Evolutionary conservation across 192 early-diverging fungal species (phyloP), one percentile per base, ranked within the genome.

Genomic region (Linnemannia hyalina): DNA sequence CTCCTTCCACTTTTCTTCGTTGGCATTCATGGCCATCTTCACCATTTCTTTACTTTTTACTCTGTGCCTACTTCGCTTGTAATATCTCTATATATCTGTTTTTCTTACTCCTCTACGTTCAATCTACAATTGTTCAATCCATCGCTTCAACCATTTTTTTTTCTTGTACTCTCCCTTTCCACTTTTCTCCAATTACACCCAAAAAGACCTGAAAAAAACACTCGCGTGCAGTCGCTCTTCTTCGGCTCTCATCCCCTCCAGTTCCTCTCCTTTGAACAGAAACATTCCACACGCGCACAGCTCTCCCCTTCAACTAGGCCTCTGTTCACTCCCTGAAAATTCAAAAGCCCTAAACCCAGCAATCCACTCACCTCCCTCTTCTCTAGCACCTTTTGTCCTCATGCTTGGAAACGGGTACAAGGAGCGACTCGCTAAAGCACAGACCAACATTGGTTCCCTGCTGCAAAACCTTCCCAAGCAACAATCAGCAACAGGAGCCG

Each of bases 321-420:
- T 18, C 36, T 46, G 3, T 41, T 23, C 10, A 26, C 72, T 1
- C 54, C 55, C 55, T 63, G 29, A 13, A 32, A 26, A 0, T 29
- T 15, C 9, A 16, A 73, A 41, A 20, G 40, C 44, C 22, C 29
- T 10, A 4, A 42, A 23, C 38, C 13, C 35, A 70, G 44, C 44
- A 26, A 26, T 29, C 46, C 20, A 26, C 40, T 26, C n/a, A 41
- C 49, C 26, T 60, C 16, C 10, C 35, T 10, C 15, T 52, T 18
- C 49, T 52, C 5, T 18, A 52, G 5, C 41, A 60, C 26, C 26
- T 8, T 68, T 60, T 29, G 18, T 52, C 60, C 44, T 6, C 22
- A 88, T 88, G 88, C 74, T 76, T 65, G 88, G 76, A 73, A 86
- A 86, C 71, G 79, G 84, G 40, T 86, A 86, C 72, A 86, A 81